A percentile compares a stretch with the other conserved stretches of the same genome.
Evolutionary conservation across 2,329 filamentous ascomycete species (phyloP).

Genomic region (Scytalidium lignicola): DNA sequence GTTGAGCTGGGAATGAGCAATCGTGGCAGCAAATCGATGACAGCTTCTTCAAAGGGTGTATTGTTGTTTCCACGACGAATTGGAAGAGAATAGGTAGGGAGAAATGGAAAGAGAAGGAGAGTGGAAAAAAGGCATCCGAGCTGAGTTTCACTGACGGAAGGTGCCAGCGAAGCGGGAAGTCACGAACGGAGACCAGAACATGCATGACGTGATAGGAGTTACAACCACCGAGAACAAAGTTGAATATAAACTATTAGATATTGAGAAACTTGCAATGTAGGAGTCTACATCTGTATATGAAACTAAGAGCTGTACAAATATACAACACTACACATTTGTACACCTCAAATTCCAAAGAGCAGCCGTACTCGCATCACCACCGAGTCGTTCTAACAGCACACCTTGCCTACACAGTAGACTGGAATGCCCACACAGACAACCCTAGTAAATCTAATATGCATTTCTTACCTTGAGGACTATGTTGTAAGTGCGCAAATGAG

Average conservation of each 20-base stretch:
- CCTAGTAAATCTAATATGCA: too few species aligned
- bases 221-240: too few species aligned
- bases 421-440: too few species aligned
- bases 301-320: too few species aligned
- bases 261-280: too few species aligned
- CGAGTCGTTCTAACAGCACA: too few species aligned
- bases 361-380: too few species aligned
- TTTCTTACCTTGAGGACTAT: background rate
- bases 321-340: too few species aligned
- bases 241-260: too few species aligned
- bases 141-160: background rate
- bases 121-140: constrained; percentile 2
- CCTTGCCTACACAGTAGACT: too few species aligned
- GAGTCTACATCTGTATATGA: too few species aligned
- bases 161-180: background rate
- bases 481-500: background rate
- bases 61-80: background rate
- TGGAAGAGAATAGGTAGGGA: background rate
- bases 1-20: constrained; percentile 20
- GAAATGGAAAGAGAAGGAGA: constrained; percentile 3
- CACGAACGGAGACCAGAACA: background rate
- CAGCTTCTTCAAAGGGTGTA: constrained; percentile 6
- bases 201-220: background rate
- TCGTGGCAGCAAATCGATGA: constrained; percentile 16
- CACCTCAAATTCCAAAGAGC: too few species aligned